These are phyloP conservation scores for Ulmus americana DNA, from an alignment of 331 rosid species.

Conservation along the genomic window DNA sequence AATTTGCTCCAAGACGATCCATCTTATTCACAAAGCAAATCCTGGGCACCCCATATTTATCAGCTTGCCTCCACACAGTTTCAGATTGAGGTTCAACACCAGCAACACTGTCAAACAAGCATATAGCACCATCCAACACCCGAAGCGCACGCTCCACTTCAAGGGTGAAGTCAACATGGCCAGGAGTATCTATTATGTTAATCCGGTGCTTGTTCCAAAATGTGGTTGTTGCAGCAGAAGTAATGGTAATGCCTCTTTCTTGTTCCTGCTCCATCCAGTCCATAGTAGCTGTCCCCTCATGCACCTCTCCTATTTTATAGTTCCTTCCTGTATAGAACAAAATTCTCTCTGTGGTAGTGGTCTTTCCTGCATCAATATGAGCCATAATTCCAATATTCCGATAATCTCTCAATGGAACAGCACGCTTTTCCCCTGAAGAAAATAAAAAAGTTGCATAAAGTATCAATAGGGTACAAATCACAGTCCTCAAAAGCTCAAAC, in stretches of 20 bases:
- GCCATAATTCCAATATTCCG: conserved; percentile 98
- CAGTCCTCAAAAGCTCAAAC: not conserved
- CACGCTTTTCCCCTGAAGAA: conserved; percentile 48
- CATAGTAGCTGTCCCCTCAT: conserved; percentile 96
- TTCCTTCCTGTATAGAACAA: conserved; percentile 87
- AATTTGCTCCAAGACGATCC: conserved; percentile 98
- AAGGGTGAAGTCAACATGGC: conserved; percentile 91
- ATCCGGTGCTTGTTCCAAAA: conserved; percentile 88
- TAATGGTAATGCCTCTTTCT: conserved; percentile 95
- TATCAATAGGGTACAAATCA: not conserved
- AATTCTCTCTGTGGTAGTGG: conserved; percentile 83
- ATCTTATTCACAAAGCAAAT: conserved; percentile 92
- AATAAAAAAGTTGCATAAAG: not conserved
- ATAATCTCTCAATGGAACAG: conserved; percentile 68
- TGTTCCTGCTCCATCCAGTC: conserved; percentile 99
- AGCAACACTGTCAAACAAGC: conserved; percentile 95
- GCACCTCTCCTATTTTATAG: conserved; percentile 96
- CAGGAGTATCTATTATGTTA: conserved; percentile 95
- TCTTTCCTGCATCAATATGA: conserved; percentile 94
- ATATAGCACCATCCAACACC: conserved; percentile 92
- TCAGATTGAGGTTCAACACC: conserved; percentile 98
- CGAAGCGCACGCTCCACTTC: conserved; percentile 97
- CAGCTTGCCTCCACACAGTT: conserved; percentile 99
- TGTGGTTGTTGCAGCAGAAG: conserved; percentile 97
- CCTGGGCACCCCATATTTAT: conserved; percentile 87